Conservation (phyloP, 371 early-diverging fungal genomes). For the Blakeslea trispora region DNA sequence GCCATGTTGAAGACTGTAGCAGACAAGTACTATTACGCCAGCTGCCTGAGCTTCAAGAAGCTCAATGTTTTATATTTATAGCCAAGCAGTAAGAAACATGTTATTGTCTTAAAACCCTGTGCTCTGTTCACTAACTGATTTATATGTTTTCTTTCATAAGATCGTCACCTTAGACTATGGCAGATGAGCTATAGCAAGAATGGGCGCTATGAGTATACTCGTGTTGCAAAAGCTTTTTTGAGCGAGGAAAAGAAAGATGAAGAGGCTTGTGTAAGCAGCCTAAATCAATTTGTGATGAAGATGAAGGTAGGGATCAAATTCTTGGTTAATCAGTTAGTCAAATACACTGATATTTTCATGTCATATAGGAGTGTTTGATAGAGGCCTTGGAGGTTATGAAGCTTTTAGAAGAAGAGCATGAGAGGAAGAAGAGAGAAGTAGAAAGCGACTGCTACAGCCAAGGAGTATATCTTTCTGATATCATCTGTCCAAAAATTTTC, state of each 20-base stretch:
- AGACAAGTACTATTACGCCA: not conserved
- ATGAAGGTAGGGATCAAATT: not conserved
- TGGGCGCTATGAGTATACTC: not conserved
- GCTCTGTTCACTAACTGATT: no score
- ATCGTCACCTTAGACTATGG: not conserved
- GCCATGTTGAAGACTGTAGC: not conserved
- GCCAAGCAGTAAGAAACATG: not conserved
- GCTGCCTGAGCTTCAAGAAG: not conserved
- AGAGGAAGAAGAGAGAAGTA: not conserved
- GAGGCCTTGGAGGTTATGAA: not conserved
- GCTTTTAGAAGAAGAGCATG: not conserved
- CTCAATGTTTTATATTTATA: not conserved
- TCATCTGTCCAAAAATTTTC: not conserved
- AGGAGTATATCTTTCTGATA: not conserved
- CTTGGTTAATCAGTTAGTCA: not conserved
- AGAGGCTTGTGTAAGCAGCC: not conserved
- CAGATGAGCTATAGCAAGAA: not conserved
- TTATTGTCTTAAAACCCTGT: no score
- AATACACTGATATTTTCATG: not conserved
- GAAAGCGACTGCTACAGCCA: not conserved
- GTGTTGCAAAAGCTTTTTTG: not conserved
- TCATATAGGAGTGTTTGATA: not conserved
- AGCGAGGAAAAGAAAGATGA: not conserved
- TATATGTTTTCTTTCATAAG: no score
- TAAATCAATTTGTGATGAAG: not conserved